Conservation (phyloP, 1,284 basidiomycete genomes). For the Amylostereum areolatum region DNA sequence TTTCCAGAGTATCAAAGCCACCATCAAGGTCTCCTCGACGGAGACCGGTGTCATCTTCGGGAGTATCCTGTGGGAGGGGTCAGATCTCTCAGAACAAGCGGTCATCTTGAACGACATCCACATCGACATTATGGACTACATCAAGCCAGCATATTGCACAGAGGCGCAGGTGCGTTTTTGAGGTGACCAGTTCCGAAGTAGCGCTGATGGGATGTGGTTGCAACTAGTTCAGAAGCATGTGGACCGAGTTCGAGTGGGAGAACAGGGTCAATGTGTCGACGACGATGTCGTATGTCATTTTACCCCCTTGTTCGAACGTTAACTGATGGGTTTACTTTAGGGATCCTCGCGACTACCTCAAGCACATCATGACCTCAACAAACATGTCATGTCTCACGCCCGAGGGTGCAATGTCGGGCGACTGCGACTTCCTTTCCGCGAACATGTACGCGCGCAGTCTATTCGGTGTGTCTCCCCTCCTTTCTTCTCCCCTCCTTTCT, state of each 20-base stretch:
- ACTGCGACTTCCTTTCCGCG: constrained; percentile 90
- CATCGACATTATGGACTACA: constrained; percentile 99
- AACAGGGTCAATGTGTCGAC: constrained; percentile 93
- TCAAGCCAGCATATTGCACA: constrained; percentile 94
- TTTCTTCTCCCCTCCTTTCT: constrained; percentile 5
- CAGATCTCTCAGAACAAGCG: constrained; percentile 79
- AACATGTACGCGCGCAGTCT: constrained; percentile 91
- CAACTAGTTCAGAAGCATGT: constrained; percentile 86
- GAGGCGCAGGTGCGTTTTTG: constrained; percentile 77
- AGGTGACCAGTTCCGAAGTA: neutral
- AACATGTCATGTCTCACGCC: constrained; percentile 98
- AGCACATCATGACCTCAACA: constrained; percentile 88
- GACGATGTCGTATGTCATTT: constrained; percentile 57
- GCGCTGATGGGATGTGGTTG: constrained; percentile 5
- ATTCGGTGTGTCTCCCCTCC: constrained; percentile 56
- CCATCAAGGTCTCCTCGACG: constrained; percentile 96
- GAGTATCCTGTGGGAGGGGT: constrained; percentile 96
- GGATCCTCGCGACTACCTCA: constrained; percentile 78
- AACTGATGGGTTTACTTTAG: constrained; percentile 26
- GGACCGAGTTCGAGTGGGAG: constrained; percentile 99
- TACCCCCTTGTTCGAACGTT: constrained; percentile 1
- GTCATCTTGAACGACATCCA: constrained; percentile 97
- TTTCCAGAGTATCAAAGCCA: constrained; percentile 98
- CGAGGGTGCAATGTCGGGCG: constrained; percentile 85
- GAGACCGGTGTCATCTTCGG: constrained; percentile 99